These are phyloP conservation scores for Thuidium tamariscinum DNA, from an alignment of 225 moss, liverwort and hornwort genomes.

Conservation along the genomic window DNA sequence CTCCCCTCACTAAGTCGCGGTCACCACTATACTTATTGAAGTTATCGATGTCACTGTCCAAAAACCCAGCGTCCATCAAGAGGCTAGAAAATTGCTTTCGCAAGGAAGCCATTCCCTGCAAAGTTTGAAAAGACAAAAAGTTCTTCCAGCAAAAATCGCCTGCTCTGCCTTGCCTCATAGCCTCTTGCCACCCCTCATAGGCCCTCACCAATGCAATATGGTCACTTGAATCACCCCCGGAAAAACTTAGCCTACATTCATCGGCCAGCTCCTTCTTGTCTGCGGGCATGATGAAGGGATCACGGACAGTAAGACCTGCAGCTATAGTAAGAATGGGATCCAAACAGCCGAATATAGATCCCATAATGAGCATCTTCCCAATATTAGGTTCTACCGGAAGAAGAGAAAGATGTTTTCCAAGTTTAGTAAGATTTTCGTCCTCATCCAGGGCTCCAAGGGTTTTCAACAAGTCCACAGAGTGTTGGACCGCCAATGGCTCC, in stretches of 20 bases:
- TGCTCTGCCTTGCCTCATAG: conserved; percentile 47
- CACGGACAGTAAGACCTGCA: conserved; percentile 75
- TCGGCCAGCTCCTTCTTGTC: conserved; percentile 84
- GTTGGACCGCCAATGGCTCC: conserved; percentile 74
- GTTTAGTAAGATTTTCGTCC: conserved; percentile 63
- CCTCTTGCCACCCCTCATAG: conserved; percentile 78
- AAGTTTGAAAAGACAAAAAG: conserved; percentile 80
- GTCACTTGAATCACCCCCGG: conserved; percentile 81
- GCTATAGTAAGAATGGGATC: conserved; percentile 96
- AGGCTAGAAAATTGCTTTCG: conserved; percentile 72
- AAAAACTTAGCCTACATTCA: conserved; percentile 47
- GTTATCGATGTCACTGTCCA: conserved; percentile 38
- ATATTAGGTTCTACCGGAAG: conserved; percentile 91
- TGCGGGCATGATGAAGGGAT: conserved; percentile 77
- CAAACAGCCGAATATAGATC: conserved; percentile 69
- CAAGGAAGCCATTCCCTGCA: conserved; percentile 81
- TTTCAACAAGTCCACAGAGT: conserved; percentile 85
- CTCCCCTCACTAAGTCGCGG: conserved; percentile 70
- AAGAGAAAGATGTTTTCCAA: conserved; percentile 82
- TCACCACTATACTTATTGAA: conserved; percentile 68
- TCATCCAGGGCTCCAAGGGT: conserved; percentile 90
- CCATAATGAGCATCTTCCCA: conserved; percentile 98
- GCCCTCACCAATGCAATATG: conserved; percentile 88
- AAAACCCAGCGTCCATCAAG: conserved; percentile 68
- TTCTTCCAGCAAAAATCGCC: conserved; percentile 92